Conservation (phyloP, 495 filamentous ascomycete species). For the Penicillium argentinense region DNA sequence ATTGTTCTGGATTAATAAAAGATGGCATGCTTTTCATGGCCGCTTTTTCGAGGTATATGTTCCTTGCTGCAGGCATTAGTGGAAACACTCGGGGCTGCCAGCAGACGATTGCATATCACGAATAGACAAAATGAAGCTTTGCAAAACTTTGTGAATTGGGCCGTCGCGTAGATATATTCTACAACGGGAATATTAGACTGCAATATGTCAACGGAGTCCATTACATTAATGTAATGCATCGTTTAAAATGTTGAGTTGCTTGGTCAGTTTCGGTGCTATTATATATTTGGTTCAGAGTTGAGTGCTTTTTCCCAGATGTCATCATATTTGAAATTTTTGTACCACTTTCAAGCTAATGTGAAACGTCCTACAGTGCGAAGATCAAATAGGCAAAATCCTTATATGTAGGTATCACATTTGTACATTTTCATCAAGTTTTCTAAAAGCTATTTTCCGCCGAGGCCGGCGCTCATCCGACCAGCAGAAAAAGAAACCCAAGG, state of each 20-base stretch:
- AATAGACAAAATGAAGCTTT: slow-evolving; percentile 34
- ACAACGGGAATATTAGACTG: too few species aligned
- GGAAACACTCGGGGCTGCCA: slow-evolving; percentile 1
- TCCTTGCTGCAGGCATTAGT: slow-evolving; percentile 13
- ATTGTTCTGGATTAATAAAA: slow-evolving; percentile 45
- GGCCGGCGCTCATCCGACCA: slow-evolving; percentile 42
- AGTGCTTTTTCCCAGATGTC: too few species aligned
- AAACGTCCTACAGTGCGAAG: too few species aligned
- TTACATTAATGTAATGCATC: too few species aligned
- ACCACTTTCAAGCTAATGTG: too few species aligned
- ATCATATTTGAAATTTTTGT: too few species aligned
- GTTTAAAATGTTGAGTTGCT: too few species aligned
- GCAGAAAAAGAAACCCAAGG: slow-evolving; percentile 28
- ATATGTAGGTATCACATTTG: slow-evolving; percentile 27
- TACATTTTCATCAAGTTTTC: slow-evolving; percentile 27
- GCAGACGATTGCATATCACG: slow-evolving; percentile 23
- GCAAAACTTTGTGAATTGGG: slow-evolving; percentile 21
- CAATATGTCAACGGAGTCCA: background rate
- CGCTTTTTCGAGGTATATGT: slow-evolving; percentile 18
- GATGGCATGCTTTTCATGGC: slow-evolving; percentile 32
- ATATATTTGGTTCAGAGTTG: background rate
- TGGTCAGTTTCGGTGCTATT: too few species aligned
- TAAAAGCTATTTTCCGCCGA: slow-evolving; percentile 29
- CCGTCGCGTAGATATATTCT: too few species aligned
- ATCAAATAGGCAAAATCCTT: background rate